Percentiles rank a stretch among this genome's conserved stretches.
phyloP scores from a whole-genome alignment of 805 yeast species.

The Metschnikowia cubensis region DNA sequence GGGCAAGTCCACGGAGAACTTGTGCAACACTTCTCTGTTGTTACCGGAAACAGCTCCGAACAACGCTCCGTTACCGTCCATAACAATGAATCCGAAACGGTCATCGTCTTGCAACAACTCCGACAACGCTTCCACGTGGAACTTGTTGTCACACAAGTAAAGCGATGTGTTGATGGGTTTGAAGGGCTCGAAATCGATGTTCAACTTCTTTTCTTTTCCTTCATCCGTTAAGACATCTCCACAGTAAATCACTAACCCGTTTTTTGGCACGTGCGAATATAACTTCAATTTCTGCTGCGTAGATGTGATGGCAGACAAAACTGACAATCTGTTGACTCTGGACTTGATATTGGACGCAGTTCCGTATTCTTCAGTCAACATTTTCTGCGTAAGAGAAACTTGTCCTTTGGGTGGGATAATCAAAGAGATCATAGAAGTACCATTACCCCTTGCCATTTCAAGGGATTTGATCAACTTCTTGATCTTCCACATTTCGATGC shows the following conservation, averaged over 20 bases:
- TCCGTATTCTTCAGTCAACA: conserved; percentile 97
- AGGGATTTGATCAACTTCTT: conserved; percentile 86
- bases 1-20: conserved; percentile 94
- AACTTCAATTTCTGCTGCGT: conserved; percentile 95
- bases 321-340: conserved; percentile 94
- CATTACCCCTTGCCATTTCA: conserved; percentile 94
- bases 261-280: conserved; percentile 84
- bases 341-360: conserved; percentile 98
- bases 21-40: conserved; percentile 93
- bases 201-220: conserved; percentile 95
- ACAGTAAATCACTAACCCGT: conserved; percentile 94
- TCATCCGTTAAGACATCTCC: conserved; percentile 97
- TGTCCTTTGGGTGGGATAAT: conserved; percentile 96
- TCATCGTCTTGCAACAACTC: conserved; percentile 95
- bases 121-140: conserved; percentile 94
- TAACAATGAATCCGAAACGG: conserved; percentile 93
- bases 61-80: conserved; percentile 99
- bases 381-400: conserved; percentile 78
- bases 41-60: conserved; percentile 96
- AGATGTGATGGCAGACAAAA: conserved; percentile 93
- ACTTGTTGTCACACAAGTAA: conserved; percentile 95
- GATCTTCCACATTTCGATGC: conserved; percentile 98
- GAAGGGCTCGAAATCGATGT: conserved; percentile 97
- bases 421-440: conserved; percentile 97
- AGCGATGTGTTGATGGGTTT: conserved; percentile 96